phyloP scores from a whole-genome alignment of 192 early-diverging fungal genomes.

The Backusella liffmaniae region DNA sequence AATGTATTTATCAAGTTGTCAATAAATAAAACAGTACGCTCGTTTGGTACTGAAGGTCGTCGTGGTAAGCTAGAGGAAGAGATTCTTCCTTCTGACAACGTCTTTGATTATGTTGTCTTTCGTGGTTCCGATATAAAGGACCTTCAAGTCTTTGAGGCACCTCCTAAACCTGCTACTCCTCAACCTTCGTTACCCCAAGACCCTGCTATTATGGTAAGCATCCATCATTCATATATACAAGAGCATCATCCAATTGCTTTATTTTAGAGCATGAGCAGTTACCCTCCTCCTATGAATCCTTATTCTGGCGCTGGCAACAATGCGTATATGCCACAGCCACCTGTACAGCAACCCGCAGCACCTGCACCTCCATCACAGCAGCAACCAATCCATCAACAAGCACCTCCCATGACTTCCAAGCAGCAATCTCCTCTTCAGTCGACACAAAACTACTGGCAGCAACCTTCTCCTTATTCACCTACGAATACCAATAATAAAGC shows the following conservation, averaged over 20 bases:
- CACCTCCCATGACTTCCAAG: slow-evolving; percentile 15
- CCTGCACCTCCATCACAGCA: neutral
- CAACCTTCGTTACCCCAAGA: slow-evolving; percentile 70
- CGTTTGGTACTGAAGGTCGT: slow-evolving; percentile 96
- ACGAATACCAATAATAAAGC: neutral
- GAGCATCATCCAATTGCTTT: slow-evolving; percentile 3
- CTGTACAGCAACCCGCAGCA: slow-evolving; percentile 15
- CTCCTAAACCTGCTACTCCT: slow-evolving; percentile 44
- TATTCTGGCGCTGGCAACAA: slow-evolving; percentile 34
- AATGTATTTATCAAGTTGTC: neutral
- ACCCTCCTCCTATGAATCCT: slow-evolving; percentile 34
- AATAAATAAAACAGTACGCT: slow-evolving; percentile 77
- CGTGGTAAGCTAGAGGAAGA: slow-evolving; percentile 74
- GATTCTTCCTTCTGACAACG: slow-evolving; percentile 79
- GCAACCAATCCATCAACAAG: slow-evolving; percentile 11
- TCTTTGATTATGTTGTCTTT: slow-evolving; percentile 93
- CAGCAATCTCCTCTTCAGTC: slow-evolving; percentile 33
- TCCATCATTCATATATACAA: neutral
- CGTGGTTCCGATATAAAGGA: slow-evolving; percentile 92
- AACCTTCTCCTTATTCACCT: slow-evolving; percentile 28
- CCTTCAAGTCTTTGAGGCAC: slow-evolving; percentile 65
- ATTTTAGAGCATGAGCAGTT: slow-evolving; percentile 29
- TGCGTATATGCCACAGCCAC: slow-evolving; percentile 19
- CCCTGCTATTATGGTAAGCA: slow-evolving; percentile 69
- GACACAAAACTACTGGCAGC: slow-evolving; percentile 13